These are phyloP conservation scores for Acmispon strigosus DNA, from an alignment of 306 rosid genomes.

Conservation along the genomic window DNA sequence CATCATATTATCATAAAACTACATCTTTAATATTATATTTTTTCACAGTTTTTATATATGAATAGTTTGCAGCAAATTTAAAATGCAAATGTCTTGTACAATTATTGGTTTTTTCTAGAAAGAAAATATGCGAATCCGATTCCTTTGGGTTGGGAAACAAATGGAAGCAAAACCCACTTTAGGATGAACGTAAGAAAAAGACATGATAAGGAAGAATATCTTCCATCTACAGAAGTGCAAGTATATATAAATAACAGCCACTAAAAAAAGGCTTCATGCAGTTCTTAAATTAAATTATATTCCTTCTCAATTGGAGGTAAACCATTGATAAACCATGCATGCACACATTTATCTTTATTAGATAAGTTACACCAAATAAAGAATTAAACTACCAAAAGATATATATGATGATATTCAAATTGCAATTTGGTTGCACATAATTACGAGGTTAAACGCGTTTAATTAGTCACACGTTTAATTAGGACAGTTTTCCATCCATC, in stretches of 20 bases:
- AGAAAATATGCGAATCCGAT: neutral
- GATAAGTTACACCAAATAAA: neutral
- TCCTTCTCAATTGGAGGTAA: neutral
- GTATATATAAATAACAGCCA: slow-evolving; percentile 8
- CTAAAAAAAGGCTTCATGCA: neutral
- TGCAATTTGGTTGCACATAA: neutral
- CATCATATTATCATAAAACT: no score
- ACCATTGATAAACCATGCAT: neutral
- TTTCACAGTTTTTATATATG: no score
- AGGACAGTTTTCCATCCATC: no score
- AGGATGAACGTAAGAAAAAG: neutral
- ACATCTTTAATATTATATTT: no score
- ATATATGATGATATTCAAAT: neutral
- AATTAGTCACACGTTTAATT: no score
- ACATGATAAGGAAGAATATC: slow-evolving; percentile 17
- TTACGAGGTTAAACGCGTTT: neutral
- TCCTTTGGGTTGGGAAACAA: slow-evolving; percentile 11
- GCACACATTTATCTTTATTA: neutral
- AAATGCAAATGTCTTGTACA: neutral
- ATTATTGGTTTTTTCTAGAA: neutral
- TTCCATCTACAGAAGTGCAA: neutral
- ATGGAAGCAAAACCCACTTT: neutral
- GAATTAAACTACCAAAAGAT: neutral
- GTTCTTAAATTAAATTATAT: neutral
- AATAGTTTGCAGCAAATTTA: neutral